Conservation (phyloP, 2,329 filamentous ascomycete species). For the Penicillium psychrosexuale region DNA sequence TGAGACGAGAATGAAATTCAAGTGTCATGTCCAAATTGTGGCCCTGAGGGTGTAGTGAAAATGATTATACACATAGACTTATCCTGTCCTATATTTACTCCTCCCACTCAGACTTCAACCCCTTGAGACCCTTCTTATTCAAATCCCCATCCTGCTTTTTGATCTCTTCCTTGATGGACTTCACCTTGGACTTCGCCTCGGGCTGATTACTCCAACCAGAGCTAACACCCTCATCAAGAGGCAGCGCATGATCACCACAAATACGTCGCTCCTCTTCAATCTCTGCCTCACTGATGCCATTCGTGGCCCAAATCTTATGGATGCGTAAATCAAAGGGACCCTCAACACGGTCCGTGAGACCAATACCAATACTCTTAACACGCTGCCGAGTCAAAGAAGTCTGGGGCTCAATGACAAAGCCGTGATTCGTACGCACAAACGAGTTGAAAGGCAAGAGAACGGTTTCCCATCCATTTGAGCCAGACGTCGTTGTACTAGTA, state of each 20-base stretch:
- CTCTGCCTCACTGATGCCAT: slow-evolving; percentile 52
- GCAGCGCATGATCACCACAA: slow-evolving; percentile 40
- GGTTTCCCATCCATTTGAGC: slow-evolving; percentile 88
- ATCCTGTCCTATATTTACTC: slow-evolving; percentile 11
- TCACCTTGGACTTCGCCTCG: neutral
- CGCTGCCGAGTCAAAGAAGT: slow-evolving; percentile 83
- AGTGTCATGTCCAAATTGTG: slow-evolving; percentile 3
- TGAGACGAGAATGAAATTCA: slow-evolving; percentile 6
- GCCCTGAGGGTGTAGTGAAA: neutral
- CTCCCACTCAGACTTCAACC: slow-evolving; percentile 37
- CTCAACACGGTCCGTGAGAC: slow-evolving; percentile 81
- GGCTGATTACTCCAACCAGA: slow-evolving; percentile 26
- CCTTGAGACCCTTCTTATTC: slow-evolving; percentile 36
- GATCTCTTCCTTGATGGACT: slow-evolving; percentile 3
- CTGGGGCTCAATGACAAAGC: slow-evolving; percentile 88
- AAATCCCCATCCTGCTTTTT: slow-evolving; percentile 13
- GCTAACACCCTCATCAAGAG: slow-evolving; percentile 35
- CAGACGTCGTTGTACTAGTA: slow-evolving; percentile 51
- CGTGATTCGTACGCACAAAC: slow-evolving; percentile 93
- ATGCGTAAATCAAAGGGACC: slow-evolving; percentile 86
- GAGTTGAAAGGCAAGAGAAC: slow-evolving; percentile 86
- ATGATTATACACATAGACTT: slow-evolving; percentile 8
- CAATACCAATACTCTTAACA: slow-evolving; percentile 80
- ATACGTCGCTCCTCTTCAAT: slow-evolving; percentile 42
- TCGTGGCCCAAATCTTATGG: slow-evolving; percentile 87